These are phyloP conservation scores for Trichoderma atrobrunneum DNA, from an alignment of 2,329 filamentous ascomycete genomes.

Conservation along the genomic window DNA sequence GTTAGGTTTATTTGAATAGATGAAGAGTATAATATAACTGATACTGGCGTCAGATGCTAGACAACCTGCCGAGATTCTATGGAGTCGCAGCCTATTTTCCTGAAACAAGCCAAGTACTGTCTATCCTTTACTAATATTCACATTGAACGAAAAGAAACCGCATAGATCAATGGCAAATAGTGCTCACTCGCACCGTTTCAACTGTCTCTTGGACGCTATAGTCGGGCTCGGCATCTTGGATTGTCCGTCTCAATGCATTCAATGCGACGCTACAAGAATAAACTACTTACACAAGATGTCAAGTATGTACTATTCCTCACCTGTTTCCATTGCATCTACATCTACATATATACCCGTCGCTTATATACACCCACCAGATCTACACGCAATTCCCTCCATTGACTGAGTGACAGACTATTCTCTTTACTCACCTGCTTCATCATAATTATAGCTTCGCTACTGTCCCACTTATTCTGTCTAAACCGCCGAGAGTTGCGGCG, in stretches of 20 bases:
- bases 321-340: background rate
- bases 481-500: conserved; percentile 23
- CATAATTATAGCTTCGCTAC: background rate
- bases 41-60: background rate
- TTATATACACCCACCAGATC: background rate
- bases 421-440: background rate
- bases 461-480: background rate
- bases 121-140: background rate
- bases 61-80: background rate
- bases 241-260: background rate
- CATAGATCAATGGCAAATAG: background rate
- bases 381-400: background rate
- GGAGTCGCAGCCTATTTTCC: background rate
- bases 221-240: background rate
- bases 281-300: background rate
- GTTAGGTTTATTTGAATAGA: background rate
- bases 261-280: background rate
- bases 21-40: background rate
- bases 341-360: background rate
- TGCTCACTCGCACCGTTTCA: background rate
- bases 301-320: too few species aligned
- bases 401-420: too few species aligned
- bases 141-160: background rate
- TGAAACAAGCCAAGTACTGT: background rate
- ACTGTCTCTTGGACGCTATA: too few species aligned